Evolutionary conservation across 768 basidiomycete genomes (phyloP).

Genomic region (Agrocybe chaxingu): DNA sequence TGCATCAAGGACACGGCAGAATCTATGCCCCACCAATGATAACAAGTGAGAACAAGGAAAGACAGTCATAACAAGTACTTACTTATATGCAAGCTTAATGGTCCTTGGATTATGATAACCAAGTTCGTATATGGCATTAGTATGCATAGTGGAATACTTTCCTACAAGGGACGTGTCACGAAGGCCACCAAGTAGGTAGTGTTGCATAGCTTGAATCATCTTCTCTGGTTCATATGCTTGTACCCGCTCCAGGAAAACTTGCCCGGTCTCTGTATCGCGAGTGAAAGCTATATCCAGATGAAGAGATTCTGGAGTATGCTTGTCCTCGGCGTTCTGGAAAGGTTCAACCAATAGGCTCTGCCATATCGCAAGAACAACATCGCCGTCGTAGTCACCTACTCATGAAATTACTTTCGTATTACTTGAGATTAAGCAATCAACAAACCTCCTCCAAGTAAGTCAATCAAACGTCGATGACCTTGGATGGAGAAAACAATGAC

Average conservation of each 20-base stretch:
- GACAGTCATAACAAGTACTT: not conserved
- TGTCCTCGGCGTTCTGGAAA: slow-evolving; percentile 52
- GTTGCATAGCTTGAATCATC: slow-evolving; percentile 39
- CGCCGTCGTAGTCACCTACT: slow-evolving; percentile 71
- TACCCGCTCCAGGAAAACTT: slow-evolving; percentile 34
- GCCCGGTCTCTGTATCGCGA: slow-evolving; percentile 40
- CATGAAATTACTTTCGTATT: not conserved
- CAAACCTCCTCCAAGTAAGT: slow-evolving; percentile 62
- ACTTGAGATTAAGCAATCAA: not conserved
- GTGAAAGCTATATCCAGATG: slow-evolving; percentile 38
- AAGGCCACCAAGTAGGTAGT: slow-evolving; percentile 48
- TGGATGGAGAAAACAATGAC: slow-evolving; percentile 55
- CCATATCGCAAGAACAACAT: slow-evolving; percentile 59
- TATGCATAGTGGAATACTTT: slow-evolving; percentile 52
- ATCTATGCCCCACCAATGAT: slow-evolving; percentile 22
- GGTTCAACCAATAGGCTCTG: slow-evolving; percentile 43
- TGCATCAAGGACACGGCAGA: slow-evolving; percentile 54
- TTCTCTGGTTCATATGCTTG: slow-evolving; percentile 11
- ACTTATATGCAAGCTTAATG: slow-evolving; percentile 50
- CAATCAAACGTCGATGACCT: slow-evolving; percentile 52
- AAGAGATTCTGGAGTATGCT: slow-evolving; percentile 44
- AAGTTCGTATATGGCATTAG: slow-evolving; percentile 44
- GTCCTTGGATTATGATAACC: slow-evolving; percentile 52
- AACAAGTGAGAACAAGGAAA: not conserved
- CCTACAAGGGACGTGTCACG: slow-evolving; percentile 44